A percentile compares a stretch with the other conserved stretches of the same genome.
These are phyloP conservation scores for Vitis labrusca DNA, from an alignment of 164 flowering plant genomes.

Conservation along the genomic window DNA sequence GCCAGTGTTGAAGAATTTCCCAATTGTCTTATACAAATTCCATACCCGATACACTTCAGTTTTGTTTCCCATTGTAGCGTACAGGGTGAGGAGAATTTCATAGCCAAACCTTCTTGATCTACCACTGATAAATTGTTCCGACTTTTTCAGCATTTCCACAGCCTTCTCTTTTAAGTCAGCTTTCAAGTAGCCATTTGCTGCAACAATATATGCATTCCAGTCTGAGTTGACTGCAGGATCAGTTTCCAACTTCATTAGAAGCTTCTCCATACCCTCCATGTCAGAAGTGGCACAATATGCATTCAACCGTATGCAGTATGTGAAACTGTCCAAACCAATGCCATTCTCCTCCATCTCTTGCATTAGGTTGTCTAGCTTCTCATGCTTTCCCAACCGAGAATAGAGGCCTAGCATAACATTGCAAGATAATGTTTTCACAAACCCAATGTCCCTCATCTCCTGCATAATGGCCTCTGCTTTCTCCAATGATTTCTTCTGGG, in stretches of 20 bases:
- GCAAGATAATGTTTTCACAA: constrained; percentile 21
- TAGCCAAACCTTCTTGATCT: constrained; percentile 10
- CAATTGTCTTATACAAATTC: constrained; percentile 18
- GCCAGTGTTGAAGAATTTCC: constrained; percentile 9
- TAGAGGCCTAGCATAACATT: constrained; percentile 37
- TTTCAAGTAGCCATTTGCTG: constrained; percentile 35
- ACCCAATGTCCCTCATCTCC: constrained; percentile 30
- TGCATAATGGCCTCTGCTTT: constrained; percentile 37
- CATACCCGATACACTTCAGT: constrained; percentile 43
- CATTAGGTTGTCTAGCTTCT: constrained; percentile 26
- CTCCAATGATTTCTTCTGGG: constrained; percentile 14
- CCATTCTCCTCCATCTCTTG: constrained; percentile 35
- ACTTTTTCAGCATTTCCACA: constrained; percentile 21
- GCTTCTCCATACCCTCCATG: constrained; percentile 37
- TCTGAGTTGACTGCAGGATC: constrained; percentile 22
- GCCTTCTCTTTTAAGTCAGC: constrained; percentile 30
- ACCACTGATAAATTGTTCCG: constrained; percentile 20
- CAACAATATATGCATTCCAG: constrained; percentile 25
- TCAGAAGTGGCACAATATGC: constrained; percentile 29
- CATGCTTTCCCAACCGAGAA: constrained; percentile 20
- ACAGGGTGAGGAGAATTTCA: constrained; percentile 25
- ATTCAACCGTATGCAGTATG: constrained; percentile 21
- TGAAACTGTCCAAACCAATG: constrained; percentile 12
- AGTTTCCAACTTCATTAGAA: constrained; percentile 27
- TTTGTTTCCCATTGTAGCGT: constrained; percentile 26